Percentiles rank a stretch among this genome's conserved stretches.
phyloP scores from a whole-genome alignment of 2,329 filamentous ascomycete genomes.

The Fusarium penzigii region DNA sequence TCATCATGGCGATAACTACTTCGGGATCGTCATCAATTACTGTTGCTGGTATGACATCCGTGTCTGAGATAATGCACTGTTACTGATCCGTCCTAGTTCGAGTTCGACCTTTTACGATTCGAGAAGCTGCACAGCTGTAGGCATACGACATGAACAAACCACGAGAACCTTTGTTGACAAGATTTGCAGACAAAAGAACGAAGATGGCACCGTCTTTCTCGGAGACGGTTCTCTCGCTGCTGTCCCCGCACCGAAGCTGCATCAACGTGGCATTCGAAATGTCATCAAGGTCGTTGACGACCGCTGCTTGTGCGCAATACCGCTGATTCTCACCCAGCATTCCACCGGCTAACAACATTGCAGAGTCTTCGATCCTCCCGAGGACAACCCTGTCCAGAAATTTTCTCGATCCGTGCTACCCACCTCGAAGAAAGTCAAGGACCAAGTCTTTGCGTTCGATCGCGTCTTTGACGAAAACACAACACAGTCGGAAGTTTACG shows the following conservation, averaged over 20 bases:
- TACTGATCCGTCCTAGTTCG: conserved; percentile 54
- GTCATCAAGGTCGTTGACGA: conserved; percentile 98
- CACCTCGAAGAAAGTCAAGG: conserved; percentile 88
- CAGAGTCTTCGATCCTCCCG: conserved; percentile 95
- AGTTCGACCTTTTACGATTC: conserved; percentile 75
- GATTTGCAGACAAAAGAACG: conserved; percentile 57
- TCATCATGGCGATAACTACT: conserved; percentile 19
- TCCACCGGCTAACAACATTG: conserved; percentile 16
- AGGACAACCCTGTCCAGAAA: conserved; percentile 87
- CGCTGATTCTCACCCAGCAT: neutral
- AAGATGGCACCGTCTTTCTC: conserved; percentile 90
- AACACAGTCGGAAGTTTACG: conserved; percentile 90
- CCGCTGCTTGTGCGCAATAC: conserved; percentile 77
- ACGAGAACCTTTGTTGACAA: conserved; percentile 11
- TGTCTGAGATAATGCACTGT: neutral
- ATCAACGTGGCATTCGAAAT: conserved; percentile 81
- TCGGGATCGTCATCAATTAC: conserved; percentile 55
- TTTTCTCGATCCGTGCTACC: conserved; percentile 82
- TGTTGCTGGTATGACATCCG: conserved; percentile 50
- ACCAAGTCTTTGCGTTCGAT: conserved; percentile 97
- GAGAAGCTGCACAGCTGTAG: conserved; percentile 90
- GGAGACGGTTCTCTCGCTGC: conserved; percentile 95
- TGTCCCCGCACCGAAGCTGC: conserved; percentile 79
- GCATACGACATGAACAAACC: conserved; percentile 16
- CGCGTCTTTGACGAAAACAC: conserved; percentile 95